A percentile compares a stretch with the other conserved stretches of the same genome.
Evolutionary conservation across 2,329 filamentous ascomycete genomes (phyloP).

Genomic region (Phyllosticta citribraziliensis): DNA sequence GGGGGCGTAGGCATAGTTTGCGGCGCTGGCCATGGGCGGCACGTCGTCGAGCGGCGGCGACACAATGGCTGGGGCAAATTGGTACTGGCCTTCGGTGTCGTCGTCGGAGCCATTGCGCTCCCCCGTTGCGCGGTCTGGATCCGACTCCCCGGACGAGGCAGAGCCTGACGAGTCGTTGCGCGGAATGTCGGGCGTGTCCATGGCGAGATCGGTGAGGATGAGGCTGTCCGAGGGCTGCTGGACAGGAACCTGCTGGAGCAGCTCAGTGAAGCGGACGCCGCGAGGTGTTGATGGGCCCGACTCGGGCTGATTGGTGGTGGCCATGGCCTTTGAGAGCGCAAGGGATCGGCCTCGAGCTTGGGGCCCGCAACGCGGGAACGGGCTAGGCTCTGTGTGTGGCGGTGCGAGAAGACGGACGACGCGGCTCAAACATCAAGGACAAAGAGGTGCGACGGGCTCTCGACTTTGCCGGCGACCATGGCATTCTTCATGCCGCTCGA

Average conservation of each 20-base stretch:
- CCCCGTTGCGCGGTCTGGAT: conserved; percentile 34
- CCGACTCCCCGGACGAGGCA: conserved; percentile 38
- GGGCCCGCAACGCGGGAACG: conserved; percentile 9
- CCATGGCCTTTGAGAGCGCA: conserved; percentile 2
- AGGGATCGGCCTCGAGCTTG: conserved; percentile 9
- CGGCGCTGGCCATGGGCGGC: conserved; percentile 20
- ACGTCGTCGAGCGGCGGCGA: conserved; percentile 25
- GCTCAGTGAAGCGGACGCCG: conserved; percentile 22
- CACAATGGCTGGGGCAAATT: conserved; percentile 29
- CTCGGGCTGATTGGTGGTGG: conserved; percentile 3
- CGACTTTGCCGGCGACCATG: background rate
- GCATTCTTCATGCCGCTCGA: background rate
- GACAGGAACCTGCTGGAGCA: conserved; percentile 16
- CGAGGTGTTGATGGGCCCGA: conserved; percentile 1
- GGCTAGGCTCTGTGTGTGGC: conserved; percentile 5
- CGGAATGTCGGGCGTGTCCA: conserved; percentile 21
- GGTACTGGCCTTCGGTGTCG: conserved; percentile 22
- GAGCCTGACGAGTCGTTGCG: conserved; percentile 34
- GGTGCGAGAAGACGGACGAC: conserved; percentile 1
- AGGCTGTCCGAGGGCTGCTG: conserved; percentile 18
- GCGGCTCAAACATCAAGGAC: background rate
- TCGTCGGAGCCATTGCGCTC: conserved; percentile 39
- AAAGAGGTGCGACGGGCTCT: background rate
- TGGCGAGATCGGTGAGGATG: conserved; percentile 19
- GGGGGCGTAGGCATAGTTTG: conserved; percentile 20